phyloP scores from a whole-genome alignment of 2,329 filamentous ascomycete species.

The Ophiocordyceps australis region DNA sequence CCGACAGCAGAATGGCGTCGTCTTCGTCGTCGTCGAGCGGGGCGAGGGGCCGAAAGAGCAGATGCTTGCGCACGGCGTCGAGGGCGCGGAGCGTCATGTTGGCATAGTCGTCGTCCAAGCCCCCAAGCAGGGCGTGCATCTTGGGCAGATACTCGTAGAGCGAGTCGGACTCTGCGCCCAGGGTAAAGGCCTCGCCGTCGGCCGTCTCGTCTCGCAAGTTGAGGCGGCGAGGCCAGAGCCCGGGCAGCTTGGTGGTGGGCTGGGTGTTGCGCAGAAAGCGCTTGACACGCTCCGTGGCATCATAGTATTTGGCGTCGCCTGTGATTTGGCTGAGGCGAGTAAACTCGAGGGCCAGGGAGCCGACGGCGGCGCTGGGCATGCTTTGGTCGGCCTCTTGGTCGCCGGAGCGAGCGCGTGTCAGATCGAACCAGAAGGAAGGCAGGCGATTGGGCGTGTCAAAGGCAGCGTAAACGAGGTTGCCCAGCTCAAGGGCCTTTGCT shows the following conservation, averaged over 20 bases:
- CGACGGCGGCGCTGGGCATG: constrained; percentile 28
- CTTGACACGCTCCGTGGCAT: constrained; percentile 58
- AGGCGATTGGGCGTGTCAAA: constrained; percentile 35
- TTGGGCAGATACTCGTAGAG: constrained; percentile 44
- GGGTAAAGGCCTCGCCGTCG: constrained; percentile 18
- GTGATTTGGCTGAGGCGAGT: constrained; percentile 59
- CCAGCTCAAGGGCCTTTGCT: constrained; percentile 29
- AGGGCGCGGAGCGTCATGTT: constrained; percentile 47
- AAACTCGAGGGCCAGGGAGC: constrained; percentile 57
- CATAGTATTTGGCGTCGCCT: constrained; percentile 54
- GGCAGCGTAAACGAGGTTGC: constrained; percentile 30
- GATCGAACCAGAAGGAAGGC: constrained; percentile 28
- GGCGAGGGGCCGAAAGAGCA: constrained; percentile 53
- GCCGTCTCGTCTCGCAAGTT: constrained; percentile 38
- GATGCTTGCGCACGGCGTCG: constrained; percentile 37
- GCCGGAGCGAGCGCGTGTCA: constrained; percentile 17
- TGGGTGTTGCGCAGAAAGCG: constrained; percentile 47
- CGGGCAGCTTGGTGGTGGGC: constrained; percentile 47
- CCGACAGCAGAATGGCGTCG: constrained; percentile 42
- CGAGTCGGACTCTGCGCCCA: constrained; percentile 27
- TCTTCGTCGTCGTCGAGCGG: too few relatives aligned
- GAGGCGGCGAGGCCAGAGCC: constrained; percentile 52
- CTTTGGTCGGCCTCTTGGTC: constrained; percentile 14
- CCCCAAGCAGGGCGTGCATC: constrained; percentile 44
- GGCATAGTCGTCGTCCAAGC: constrained; percentile 41